Conservation (phyloP, 78 protist species). For the Dictyostelium brefeldianum region DNA sequence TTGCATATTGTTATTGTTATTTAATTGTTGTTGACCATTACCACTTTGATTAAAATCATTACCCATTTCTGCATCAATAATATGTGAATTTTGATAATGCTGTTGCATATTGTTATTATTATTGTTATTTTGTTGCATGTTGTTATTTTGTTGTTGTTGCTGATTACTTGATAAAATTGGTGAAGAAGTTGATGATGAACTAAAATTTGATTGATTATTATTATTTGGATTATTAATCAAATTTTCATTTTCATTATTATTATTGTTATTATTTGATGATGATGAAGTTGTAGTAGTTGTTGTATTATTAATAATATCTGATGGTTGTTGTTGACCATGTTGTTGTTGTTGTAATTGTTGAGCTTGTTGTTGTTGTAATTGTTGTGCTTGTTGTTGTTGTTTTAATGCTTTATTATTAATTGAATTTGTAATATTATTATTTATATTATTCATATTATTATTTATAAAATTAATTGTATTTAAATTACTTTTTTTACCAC, state of each 20-base stretch:
- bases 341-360: not conserved
- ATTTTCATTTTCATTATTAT: not conserved
- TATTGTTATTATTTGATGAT: not conserved
- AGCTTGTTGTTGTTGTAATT: slow-evolving; percentile 9
- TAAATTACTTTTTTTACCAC: slow-evolving; percentile 17
- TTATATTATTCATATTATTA: not conserved
- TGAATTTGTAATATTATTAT: not conserved
- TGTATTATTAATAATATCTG: not conserved
- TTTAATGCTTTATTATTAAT: not conserved
- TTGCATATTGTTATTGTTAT: too few relatives aligned
- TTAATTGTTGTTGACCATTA: too few relatives aligned
- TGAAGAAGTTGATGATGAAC: not conserved
- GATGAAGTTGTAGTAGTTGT: slow-evolving; percentile 11
- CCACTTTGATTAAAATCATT: not conserved
- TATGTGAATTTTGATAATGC: not conserved
- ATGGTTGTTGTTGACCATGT: not conserved
- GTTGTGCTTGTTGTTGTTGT: not conserved
- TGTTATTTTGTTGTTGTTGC: not conserved
- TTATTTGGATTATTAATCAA: not conserved
- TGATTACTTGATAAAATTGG: not conserved
- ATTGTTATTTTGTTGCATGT: not conserved
- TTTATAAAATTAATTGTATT: slow-evolving; percentile 22
- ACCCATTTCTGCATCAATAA: not conserved
- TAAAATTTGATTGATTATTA: not conserved
- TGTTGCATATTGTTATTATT: not conserved